These are phyloP conservation scores for Thelonectria rubi DNA, from an alignment of 2,329 filamentous ascomycete genomes.

Conservation along the genomic window DNA sequence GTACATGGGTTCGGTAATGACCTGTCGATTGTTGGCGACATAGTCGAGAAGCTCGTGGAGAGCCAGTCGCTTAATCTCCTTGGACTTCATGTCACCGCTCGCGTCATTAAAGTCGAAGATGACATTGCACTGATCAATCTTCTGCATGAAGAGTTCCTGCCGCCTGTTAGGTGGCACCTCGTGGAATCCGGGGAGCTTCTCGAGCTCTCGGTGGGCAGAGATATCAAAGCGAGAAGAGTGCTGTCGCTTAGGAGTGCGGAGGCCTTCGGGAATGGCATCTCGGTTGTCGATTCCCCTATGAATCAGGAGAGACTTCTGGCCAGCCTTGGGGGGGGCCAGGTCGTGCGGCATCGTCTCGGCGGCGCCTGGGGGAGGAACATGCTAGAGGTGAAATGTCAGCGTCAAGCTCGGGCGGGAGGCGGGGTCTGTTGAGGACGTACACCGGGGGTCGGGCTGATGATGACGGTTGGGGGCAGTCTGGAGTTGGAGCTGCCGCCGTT, in stretches of 20 bases:
- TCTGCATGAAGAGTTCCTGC: slow-evolving; percentile 99
- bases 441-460: slow-evolving; percentile 93
- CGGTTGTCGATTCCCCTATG: slow-evolving; percentile 90
- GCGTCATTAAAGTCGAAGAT: slow-evolving; percentile 99
- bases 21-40: slow-evolving; percentile 96
- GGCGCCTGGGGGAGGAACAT: slow-evolving; percentile 89
- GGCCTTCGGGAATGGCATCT: slow-evolving; percentile 88
- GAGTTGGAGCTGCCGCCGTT: slow-evolving; percentile 48
- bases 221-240: slow-evolving; percentile 98
- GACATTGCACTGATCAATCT: slow-evolving; percentile 99
- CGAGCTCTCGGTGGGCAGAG: slow-evolving; percentile 93
- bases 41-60: slow-evolving; percentile 97
- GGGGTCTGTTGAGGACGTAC: slow-evolving; percentile 61
- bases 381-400: slow-evolving; percentile 55
- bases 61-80: slow-evolving; percentile 97
- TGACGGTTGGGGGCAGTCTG: slow-evolving; percentile 80
- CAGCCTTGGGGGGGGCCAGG: slow-evolving; percentile 90
- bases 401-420: background rate
- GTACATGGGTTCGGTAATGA: slow-evolving; percentile 99
- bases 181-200: slow-evolving; percentile 97
- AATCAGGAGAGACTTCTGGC: slow-evolving; percentile 86
- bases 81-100: slow-evolving; percentile 98
- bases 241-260: slow-evolving; percentile 94
- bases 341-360: slow-evolving; percentile 99
- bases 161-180: slow-evolving; percentile 94